Conservation (phyloP, 23 red algal genomes). For the Pyropia yezoensis region DNA sequence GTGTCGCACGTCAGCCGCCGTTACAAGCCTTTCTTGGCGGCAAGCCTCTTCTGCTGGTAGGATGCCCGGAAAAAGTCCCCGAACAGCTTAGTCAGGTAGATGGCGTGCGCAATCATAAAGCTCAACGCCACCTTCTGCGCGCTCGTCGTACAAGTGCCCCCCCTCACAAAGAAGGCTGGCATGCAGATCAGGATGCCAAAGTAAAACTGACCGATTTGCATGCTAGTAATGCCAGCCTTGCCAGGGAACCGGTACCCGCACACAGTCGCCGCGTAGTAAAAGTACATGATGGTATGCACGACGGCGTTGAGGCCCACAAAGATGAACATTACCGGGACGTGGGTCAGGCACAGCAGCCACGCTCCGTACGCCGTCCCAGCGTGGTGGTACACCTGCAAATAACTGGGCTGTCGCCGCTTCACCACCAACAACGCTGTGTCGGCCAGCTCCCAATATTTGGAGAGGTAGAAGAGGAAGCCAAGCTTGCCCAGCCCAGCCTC, state of each 20-base stretch:
- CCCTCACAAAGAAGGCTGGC: constrained; percentile 26
- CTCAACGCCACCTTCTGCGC: constrained; percentile 40
- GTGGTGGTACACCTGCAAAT: constrained; percentile 64
- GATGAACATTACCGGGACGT: constrained; percentile 41
- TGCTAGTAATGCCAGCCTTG: constrained; percentile 40
- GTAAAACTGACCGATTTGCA: constrained; percentile 58
- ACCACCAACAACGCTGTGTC: constrained; percentile 76
- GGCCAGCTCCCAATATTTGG: constrained; percentile 81
- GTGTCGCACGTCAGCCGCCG: neutral
- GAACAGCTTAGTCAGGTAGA: constrained; percentile 31
- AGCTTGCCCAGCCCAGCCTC: constrained; percentile 30
- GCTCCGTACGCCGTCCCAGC: constrained; percentile 33
- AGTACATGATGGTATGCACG: constrained; percentile 64
- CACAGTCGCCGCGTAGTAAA: constrained; percentile 49
- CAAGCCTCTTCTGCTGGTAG: constrained; percentile 21
- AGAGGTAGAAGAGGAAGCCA: constrained; percentile 87
- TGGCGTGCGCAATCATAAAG: constrained; percentile 40
- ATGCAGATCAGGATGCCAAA: constrained; percentile 15
- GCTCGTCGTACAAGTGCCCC: constrained; percentile 19
- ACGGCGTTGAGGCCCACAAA: constrained; percentile 44
- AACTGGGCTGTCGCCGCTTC: constrained; percentile 33
- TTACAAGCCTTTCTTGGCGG: neutral
- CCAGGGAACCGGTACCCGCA: constrained; percentile 18
- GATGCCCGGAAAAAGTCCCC: constrained; percentile 37
- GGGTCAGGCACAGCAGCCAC: constrained; percentile 25